Evolutionary conservation across 495 filamentous ascomycete genomes (phyloP).

Genomic region (Ascobolus immersus): DNA sequence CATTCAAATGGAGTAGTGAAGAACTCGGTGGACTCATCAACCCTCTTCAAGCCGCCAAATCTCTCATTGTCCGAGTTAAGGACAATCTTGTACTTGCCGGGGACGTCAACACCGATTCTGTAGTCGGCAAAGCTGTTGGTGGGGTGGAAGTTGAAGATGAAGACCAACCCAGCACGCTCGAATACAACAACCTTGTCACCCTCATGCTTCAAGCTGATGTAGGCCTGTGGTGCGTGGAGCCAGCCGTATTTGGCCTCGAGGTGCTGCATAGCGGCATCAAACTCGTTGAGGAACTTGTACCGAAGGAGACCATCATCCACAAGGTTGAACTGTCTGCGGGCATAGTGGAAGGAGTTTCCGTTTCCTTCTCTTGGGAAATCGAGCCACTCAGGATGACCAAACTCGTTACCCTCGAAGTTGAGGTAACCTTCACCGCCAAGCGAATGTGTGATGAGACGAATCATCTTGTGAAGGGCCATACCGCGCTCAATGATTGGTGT

Average conservation of each 20-base stretch:
- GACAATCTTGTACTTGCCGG: constrained; percentile 71
- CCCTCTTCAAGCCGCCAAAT: constrained; percentile 55
- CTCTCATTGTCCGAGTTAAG: constrained; percentile 54
- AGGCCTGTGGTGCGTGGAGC: constrained; percentile 68
- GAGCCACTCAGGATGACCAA: constrained; percentile 96
- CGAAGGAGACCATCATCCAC: constrained; percentile 64
- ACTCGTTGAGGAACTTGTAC: constrained; percentile 81
- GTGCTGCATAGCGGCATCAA: constrained; percentile 75
- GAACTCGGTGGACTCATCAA: constrained; percentile 55
- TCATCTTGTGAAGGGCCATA: constrained; percentile 86
- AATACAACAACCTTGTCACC: constrained; percentile 87
- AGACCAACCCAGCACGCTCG: constrained; percentile 70
- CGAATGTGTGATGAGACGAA: constrained; percentile 72
- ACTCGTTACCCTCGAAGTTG: constrained; percentile 97
- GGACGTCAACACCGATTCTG: constrained; percentile 57
- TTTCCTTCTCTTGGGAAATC: constrained; percentile 93
- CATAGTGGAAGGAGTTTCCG: constrained; percentile 90
- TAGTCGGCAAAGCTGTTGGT: constrained; percentile 77
- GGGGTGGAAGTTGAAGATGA: constrained; percentile 91
- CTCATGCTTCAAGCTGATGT: constrained; percentile 84
- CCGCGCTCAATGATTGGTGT: constrained; percentile 82
- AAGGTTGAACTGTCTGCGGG: constrained; percentile 80
- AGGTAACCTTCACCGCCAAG: constrained; percentile 96
- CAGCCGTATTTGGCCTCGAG: constrained; percentile 76
- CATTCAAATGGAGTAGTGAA: constrained; percentile 73